Conservation (phyloP, 495 filamentous ascomycete genomes). For the Xylaria castorea region DNA sequence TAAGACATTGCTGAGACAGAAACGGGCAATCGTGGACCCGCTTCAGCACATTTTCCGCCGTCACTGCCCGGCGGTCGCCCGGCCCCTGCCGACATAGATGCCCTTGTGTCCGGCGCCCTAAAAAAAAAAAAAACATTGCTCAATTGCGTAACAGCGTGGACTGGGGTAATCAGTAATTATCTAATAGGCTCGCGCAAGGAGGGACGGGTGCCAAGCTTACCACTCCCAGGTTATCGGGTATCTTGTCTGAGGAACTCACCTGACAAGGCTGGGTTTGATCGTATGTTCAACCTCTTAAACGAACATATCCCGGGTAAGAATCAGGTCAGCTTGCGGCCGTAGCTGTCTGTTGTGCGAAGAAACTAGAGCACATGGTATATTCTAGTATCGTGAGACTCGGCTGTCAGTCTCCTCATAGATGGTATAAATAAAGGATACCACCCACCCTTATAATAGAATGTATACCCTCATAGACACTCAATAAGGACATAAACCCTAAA, state of each 20-base stretch:
- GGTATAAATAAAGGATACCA: constrained; percentile 14
- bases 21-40: constrained; percentile 20
- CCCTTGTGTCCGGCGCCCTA: not conserved
- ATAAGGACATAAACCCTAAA: not conserved
- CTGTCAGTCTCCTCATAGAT: not conserved
- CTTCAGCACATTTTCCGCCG: constrained; percentile 14
- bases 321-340: constrained; percentile 11
- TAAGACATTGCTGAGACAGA: not conserved
- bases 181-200: not conserved
- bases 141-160: not conserved
- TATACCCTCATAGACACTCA: not conserved
- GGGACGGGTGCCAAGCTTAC: not conserved
- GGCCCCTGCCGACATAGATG: constrained; percentile 14
- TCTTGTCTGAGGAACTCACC: not conserved
- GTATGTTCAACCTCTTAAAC: constrained; percentile 14
- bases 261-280: constrained; percentile 15
- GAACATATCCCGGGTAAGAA: constrained; percentile 17
- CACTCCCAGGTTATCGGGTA: constrained; percentile 14
- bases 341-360: not conserved
- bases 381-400: not conserved
- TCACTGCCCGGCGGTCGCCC: not conserved
- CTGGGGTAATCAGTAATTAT: constrained; percentile 5
- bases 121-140: not conserved
- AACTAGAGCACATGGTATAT: not conserved
- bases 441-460: not conserved